A percentile compares a stretch with the other conserved stretches of the same genome.
Conservation (phyloP, 345 rosid species). For the Firmiana major region DNA sequence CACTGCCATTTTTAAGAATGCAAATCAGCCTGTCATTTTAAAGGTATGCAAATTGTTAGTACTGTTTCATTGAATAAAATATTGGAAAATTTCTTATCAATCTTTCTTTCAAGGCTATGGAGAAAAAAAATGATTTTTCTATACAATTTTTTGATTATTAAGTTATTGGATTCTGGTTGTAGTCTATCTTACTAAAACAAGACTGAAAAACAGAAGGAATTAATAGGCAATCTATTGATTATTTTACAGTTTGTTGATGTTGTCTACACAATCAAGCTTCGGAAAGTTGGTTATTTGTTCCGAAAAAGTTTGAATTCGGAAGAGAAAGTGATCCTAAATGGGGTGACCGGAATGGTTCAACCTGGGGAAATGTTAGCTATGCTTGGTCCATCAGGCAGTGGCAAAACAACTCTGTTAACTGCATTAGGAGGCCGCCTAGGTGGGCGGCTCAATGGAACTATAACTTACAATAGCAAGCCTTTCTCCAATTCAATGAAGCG, state of each 20-base stretch:
- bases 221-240: neutral
- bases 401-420: slow-evolving; percentile 54
- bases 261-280: slow-evolving; percentile 24
- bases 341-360: slow-evolving; percentile 35
- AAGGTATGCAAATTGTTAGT: neutral
- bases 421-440: slow-evolving; percentile 49
- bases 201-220: too few species aligned
- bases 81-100: neutral
- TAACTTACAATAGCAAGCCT: slow-evolving; percentile 41
- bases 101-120: too few species aligned
- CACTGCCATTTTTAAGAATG: slow-evolving; percentile 6
- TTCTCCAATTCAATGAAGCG: slow-evolving; percentile 38
- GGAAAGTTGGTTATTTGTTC: neutral
- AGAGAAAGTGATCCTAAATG: slow-evolving; percentile 46
- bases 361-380: slow-evolving; percentile 55
- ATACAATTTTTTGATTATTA: too few species aligned
- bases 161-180: too few species aligned
- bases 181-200: too few species aligned
- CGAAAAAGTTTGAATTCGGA: slow-evolving; percentile 9
- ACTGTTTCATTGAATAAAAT: neutral
- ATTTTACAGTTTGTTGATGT: slow-evolving; percentile 43
- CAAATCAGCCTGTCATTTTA: slow-evolving; percentile 16
- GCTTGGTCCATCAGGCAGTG: slow-evolving; percentile 61
- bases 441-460: slow-evolving; percentile 28
- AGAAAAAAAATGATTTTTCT: neutral